Percentiles rank a stretch among this genome's conserved stretches.
phyloP scores from a whole-genome alignment of 1,284 basidiomycete species.

The Sparassis latifolia region DNA sequence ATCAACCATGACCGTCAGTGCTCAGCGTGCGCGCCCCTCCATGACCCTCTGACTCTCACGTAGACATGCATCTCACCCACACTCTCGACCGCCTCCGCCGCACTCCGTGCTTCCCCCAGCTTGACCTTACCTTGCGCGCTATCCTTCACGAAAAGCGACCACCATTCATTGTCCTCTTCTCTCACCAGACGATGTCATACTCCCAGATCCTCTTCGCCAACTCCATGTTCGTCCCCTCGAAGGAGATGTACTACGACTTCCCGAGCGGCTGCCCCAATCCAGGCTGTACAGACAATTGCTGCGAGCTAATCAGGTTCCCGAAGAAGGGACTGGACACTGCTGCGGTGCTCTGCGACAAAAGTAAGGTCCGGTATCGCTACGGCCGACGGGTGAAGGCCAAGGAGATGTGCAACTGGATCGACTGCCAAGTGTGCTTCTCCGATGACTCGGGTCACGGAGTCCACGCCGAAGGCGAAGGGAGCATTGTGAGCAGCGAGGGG shows the following conservation, averaged over 20 bases:
- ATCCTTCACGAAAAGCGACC: constrained; percentile 66
- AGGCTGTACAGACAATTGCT: constrained; percentile 63
- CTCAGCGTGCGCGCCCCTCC: not conserved
- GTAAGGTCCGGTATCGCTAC: constrained; percentile 34
- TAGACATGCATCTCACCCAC: constrained; percentile 63
- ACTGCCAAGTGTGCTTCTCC: constrained; percentile 55
- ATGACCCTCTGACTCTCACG: not conserved
- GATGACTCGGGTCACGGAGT: constrained; percentile 28
- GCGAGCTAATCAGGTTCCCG: constrained; percentile 73
- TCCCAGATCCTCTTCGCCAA: constrained; percentile 75
- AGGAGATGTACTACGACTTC: constrained; percentile 66
- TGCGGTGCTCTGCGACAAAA: constrained; percentile 52
- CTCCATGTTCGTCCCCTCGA: constrained; percentile 58
- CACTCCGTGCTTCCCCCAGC: constrained; percentile 70
- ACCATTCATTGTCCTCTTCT: constrained; percentile 68
- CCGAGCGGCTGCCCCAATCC: constrained; percentile 71
- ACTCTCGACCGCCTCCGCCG: constrained; percentile 57
- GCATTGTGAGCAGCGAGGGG: constrained; percentile 39
- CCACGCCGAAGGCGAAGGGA: constrained; percentile 11
- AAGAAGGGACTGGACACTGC: constrained; percentile 54
- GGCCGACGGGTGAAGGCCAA: constrained; percentile 41
- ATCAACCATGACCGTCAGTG: constrained; percentile 56
- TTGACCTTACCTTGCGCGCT: constrained; percentile 66
- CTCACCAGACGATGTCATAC: constrained; percentile 70
- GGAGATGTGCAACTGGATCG: constrained; percentile 77